Evolutionary conservation across 768 basidiomycete genomes (phyloP).

Genomic region (Amanita rubescens): DNA sequence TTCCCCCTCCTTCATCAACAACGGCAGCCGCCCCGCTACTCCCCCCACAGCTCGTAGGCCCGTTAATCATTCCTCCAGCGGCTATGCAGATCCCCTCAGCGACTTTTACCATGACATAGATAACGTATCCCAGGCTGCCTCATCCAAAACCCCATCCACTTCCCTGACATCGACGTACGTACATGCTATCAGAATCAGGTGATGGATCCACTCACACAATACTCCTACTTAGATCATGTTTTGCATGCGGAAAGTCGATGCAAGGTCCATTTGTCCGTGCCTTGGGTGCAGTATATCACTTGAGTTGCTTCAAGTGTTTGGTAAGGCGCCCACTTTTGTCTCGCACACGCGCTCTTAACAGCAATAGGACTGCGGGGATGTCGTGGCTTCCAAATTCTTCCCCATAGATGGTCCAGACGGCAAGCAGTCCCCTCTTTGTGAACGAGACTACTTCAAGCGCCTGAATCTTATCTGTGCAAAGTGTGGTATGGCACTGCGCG

Average conservation of each 20-base stretch:
- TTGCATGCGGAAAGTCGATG: slow-evolving; percentile 74
- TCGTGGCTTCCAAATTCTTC: slow-evolving; percentile 98
- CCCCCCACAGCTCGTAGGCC: slow-evolving; percentile 43
- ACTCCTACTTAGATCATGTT: slow-evolving; percentile 48
- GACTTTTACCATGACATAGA: slow-evolving; percentile 40
- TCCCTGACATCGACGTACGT: slow-evolving; percentile 56
- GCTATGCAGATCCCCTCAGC: slow-evolving; percentile 41
- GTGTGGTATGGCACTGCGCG: slow-evolving; percentile 88
- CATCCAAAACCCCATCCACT: slow-evolving; percentile 41
- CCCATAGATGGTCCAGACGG: slow-evolving; percentile 90
- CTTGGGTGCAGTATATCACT: slow-evolving; percentile 85
- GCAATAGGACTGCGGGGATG: slow-evolving; percentile 85
- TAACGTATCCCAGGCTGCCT: slow-evolving; percentile 32
- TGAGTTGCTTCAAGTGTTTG: slow-evolving; percentile 98
- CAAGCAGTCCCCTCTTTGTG: slow-evolving; percentile 91
- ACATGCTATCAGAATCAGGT: not conserved
- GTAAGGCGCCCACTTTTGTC: slow-evolving; percentile 38
- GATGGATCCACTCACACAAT: slow-evolving; percentile 1
- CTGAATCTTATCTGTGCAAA: slow-evolving; percentile 95
- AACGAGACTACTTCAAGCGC: slow-evolving; percentile 95
- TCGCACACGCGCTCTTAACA: not conserved
- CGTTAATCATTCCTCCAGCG: slow-evolving; percentile 45
- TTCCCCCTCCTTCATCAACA: slow-evolving; percentile 14
- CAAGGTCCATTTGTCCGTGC: slow-evolving; percentile 97
- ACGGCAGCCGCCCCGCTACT: slow-evolving; percentile 42